These are phyloP conservation scores for Phytopythium cucurbitacearum DNA, from an alignment of 352 stramenopile species.

Conservation along the genomic window DNA sequence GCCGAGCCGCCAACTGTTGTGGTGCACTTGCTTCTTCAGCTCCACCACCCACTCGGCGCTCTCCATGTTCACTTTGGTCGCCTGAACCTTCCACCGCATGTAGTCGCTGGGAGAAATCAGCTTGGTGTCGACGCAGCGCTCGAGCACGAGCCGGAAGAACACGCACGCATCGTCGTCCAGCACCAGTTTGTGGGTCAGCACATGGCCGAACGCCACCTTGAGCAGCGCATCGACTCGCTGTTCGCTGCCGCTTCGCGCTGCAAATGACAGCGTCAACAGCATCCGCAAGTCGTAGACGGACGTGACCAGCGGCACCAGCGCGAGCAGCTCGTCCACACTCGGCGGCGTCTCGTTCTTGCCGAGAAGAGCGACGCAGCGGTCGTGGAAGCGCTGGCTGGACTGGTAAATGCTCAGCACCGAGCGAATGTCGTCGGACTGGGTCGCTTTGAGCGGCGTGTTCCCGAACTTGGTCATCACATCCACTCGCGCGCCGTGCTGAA, in stretches of 20 bases:
- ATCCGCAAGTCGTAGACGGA: conserved; percentile 28
- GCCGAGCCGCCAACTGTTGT: conserved; percentile 15
- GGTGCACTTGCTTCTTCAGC: conserved; percentile 22
- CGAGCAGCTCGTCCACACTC: conserved; percentile 6
- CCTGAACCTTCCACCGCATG: conserved; percentile 20
- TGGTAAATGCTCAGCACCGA: conserved; percentile 1
- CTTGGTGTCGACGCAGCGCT: conserved; percentile 12
- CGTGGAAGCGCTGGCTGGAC: conserved; percentile 5
- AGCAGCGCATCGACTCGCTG: conserved; percentile 5
- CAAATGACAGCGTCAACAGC: conserved; percentile 15
- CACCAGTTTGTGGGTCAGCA: conserved; percentile 23
- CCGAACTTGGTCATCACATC: conserved; percentile 6
- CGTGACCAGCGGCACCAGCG: conserved; percentile 24
- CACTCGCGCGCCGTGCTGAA: conserved; percentile 3
- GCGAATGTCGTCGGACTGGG: conserved; percentile 2
- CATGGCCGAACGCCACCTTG: conserved; percentile 17
- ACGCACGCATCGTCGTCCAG: conserved; percentile 22
- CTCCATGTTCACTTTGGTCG: conserved; percentile 31
- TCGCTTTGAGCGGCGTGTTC: neutral
- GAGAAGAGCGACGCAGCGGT: conserved; percentile 1
- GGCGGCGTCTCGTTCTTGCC: conserved; percentile 7
- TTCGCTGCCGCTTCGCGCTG: neutral
- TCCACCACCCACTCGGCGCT: conserved; percentile 29
- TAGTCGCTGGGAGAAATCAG: conserved; percentile 12
- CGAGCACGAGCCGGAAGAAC: conserved; percentile 28